A percentile compares a stretch with the other conserved stretches of the same genome.
Conservation (phyloP, 768 basidiomycete species). For the Ramaria rubella region DNA sequence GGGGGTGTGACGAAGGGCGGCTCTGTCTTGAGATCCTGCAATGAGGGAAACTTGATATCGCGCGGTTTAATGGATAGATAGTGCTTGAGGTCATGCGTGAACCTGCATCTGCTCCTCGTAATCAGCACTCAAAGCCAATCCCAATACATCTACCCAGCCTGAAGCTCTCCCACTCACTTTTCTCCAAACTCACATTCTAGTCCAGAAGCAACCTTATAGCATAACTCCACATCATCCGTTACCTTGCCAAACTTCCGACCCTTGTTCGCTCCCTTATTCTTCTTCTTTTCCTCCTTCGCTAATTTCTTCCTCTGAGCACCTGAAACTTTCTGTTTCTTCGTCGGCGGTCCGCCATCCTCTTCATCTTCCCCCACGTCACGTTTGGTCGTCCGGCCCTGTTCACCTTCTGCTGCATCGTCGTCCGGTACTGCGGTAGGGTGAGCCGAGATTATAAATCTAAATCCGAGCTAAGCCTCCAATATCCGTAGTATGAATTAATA, state of each 20-base stretch:
- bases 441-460: slow-evolving; percentile 19
- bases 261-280: slow-evolving; percentile 77
- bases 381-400: slow-evolving; percentile 12
- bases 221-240: slow-evolving; percentile 75
- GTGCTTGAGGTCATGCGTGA: slow-evolving; percentile 65
- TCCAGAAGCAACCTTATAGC: slow-evolving; percentile 72
- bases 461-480: neutral
- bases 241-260: slow-evolving; percentile 71
- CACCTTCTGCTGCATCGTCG: slow-evolving; percentile 61
- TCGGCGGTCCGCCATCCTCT: slow-evolving; percentile 16
- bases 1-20: slow-evolving; percentile 44
- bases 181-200: slow-evolving; percentile 63
- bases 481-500: neutral
- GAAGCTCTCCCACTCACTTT: slow-evolving; percentile 43
- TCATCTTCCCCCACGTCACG: neutral
- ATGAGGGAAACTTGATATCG: slow-evolving; percentile 59
- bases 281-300: slow-evolving; percentile 64
- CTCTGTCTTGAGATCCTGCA: slow-evolving; percentile 34
- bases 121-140: neutral
- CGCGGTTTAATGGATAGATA: slow-evolving; percentile 73
- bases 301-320: slow-evolving; percentile 37
- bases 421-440: slow-evolving; percentile 30
- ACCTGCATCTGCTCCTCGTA: slow-evolving; percentile 53
- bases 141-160: neutral
- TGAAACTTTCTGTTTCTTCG: slow-evolving; percentile 23